phyloP scores from a whole-genome alignment of 345 rosid species.

The Hibiscus tridactylites region DNA sequence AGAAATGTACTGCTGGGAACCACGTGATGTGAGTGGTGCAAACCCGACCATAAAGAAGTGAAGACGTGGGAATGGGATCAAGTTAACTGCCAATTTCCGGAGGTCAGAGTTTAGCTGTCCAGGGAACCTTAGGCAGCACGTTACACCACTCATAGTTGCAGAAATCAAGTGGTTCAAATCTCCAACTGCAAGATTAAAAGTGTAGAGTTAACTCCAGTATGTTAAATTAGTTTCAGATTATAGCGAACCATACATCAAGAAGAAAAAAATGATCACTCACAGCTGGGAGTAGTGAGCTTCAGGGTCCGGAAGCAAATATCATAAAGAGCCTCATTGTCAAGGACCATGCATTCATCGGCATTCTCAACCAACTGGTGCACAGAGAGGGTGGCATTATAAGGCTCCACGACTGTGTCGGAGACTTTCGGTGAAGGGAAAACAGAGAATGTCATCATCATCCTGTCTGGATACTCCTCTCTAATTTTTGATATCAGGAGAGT shows the following conservation, averaged over 20 bases:
- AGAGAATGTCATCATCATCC: constrained; percentile 98
- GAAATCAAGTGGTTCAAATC: constrained; percentile 94
- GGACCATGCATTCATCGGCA: constrained; percentile 97
- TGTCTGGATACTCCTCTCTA: constrained; percentile 94
- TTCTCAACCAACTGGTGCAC: constrained; percentile 95
- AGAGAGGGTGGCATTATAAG: constrained; percentile 93
- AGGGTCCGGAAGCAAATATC: constrained; percentile 97
- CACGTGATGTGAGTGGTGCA: constrained; percentile 68
- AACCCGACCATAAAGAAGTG: constrained; percentile 99
- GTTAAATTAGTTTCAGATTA: not conserved
- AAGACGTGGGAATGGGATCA: constrained; percentile 95
- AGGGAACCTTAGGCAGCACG: constrained; percentile 95
- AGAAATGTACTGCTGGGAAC: constrained; percentile 52
- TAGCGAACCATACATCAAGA: not conserved
- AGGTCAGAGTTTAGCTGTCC: constrained; percentile 96
- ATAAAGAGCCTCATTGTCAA: constrained; percentile 94
- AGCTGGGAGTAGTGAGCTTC: constrained; percentile 96
- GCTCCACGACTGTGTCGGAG: constrained; percentile 98
- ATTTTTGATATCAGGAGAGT: constrained; percentile 86
- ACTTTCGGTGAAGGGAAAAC: constrained; percentile 97
- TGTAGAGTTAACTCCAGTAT: not conserved
- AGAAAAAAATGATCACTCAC: constrained; percentile 33
- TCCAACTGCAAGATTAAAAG: constrained; percentile 53
- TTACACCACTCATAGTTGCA: constrained; percentile 93
- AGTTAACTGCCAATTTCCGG: constrained; percentile 85